Evolutionary conservation across 495 filamentous ascomycete genomes (phyloP).

Genomic region (Physcia stellaris): DNA sequence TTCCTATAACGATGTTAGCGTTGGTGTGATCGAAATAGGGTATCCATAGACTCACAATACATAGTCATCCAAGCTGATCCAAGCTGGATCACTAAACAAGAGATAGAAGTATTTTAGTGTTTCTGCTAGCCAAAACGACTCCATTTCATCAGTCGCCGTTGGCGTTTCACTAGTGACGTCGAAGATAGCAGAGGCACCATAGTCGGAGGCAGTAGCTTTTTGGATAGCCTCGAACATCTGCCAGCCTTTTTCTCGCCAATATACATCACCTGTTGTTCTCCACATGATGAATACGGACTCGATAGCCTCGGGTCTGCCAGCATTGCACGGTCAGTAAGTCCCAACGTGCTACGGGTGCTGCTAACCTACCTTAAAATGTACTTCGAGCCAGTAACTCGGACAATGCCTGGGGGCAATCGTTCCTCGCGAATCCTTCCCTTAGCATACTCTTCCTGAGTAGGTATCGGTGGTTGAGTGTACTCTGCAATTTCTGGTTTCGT

Average conservation of each 20-base stretch:
- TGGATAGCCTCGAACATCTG: slow-evolving; percentile 72
- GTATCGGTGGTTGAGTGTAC: slow-evolving; percentile 5
- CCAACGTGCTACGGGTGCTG: slow-evolving; percentile 50
- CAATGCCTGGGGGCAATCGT: slow-evolving; percentile 53
- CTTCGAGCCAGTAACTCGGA: slow-evolving; percentile 37
- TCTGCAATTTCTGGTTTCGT: not conserved
- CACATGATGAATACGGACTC: slow-evolving; percentile 95
- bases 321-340: not conserved
- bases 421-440: slow-evolving; percentile 42
- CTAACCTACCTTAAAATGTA: slow-evolving; percentile 63
- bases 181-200: slow-evolving; percentile 58
- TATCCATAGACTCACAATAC: slow-evolving; percentile 43
- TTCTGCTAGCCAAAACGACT: slow-evolving; percentile 59
- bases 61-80: slow-evolving; percentile 74
- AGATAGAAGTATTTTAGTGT: slow-evolving; percentile 75
- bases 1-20: slow-evolving; percentile 23
- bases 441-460: slow-evolving; percentile 48
- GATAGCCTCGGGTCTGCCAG: slow-evolving; percentile 69
- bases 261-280: slow-evolving; percentile 67
- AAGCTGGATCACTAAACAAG: slow-evolving; percentile 52
- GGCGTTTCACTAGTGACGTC: slow-evolving; percentile 50
- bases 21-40: slow-evolving; percentile 6
- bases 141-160: slow-evolving; percentile 30
- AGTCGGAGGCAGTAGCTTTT: slow-evolving; percentile 47
- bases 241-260: slow-evolving; percentile 82